Evolutionary conservation across 352 stramenopile species (phyloP), one percentile per base, ranked within the genome.

Genomic region (Globisporangium cystogenes): DNA sequence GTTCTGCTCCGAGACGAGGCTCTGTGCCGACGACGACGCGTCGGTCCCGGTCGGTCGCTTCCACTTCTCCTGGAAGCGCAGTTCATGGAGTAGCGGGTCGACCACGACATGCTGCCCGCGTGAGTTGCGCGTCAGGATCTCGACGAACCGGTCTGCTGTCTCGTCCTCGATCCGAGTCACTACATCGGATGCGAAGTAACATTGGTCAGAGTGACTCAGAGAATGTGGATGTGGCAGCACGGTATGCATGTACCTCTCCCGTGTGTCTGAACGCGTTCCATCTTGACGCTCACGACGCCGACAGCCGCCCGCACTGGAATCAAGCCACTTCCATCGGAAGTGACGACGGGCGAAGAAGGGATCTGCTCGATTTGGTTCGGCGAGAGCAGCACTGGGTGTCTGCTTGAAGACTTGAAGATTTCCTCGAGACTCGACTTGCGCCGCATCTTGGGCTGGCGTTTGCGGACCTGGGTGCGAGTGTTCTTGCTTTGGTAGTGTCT

Each of bases 21-120:
- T 48, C 16, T 87, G 76, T 16, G 59, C 66, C 1, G 79, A 87
- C 7, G 31, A 43, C n/a, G 41, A 68, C 4, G 49, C 53, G 52
- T 64, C 64, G 2, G 36, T 21, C 47, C 53, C 20, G 47, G 59
- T 69, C 21, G 59, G 49, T 37, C 59, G 65, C 14, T 63, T 52
- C 68, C 78, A 87, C 33, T 86, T 90, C 33, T 77, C 66, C 56
- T 87, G 76, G 47, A 87, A 87, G n/a, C 55, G 53, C 24, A 55
- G 49, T 2, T 90, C 76, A 8, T 75, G 59, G 10, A 90, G 39
- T n/a, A 85, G 48, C 5, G 74, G 76, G 26, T 90, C 76, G 3
- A 81, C 50, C 5, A 82, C 59, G 11, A 87, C 51, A 29, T 81
- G 65, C 44, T 89, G 78, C 7, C 69, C 66, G 15, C 53, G 53